Evolutionary conservation across 2,329 filamentous ascomycete genomes (phyloP), one percentile per base, ranked within the genome.

Genomic region (Microdochium bolleyi): DNA sequence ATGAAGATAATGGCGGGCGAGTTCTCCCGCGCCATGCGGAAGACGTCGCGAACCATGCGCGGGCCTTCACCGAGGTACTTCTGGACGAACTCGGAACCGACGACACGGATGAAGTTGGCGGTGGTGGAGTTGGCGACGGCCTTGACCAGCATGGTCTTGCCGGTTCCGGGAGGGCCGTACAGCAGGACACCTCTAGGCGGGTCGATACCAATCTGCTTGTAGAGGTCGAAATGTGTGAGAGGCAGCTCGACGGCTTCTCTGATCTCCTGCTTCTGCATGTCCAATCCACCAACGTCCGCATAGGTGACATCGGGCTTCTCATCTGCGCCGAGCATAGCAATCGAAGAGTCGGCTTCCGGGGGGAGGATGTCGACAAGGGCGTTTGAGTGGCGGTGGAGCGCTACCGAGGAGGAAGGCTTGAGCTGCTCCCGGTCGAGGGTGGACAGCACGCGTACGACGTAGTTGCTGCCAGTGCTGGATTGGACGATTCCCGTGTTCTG

Each of bases 261-360:
- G 59, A 99, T 99, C 73, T 99, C 94, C 75, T 99, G 94, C 78
- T 99, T 99, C 75, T 99, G 94, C 94, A 99, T 99, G 65, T 99
- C 94, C 60, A 97, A 75, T 49, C 94, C 94, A 77, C 94, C 94
- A 56, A 99, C 94, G 70, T 99, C 94, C 57, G 92, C 92, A 65
- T 99, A 99, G 46, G 92, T 95, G 55, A 99, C 89, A 70, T 99
- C 94, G 32, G 94, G 94, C 80, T 97, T 99, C 81, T 99, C 94
- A 66, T 96, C 89, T 53, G 87, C 82, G 56, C 92, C 92, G 52
- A 99, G 82, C 94, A 99, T 99, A 59, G 94, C 94, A 69, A 99
- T 99, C 38, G 92, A 96, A 37, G 92, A 96, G 74, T 99, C 94
- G 56, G 94, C 94, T 77, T 99, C 94, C 3, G 94, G 94, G n/a